Base-by-base conservation (phyloP, 192 early-diverging fungal species). In the Entomortierella beljakovae region DNA sequence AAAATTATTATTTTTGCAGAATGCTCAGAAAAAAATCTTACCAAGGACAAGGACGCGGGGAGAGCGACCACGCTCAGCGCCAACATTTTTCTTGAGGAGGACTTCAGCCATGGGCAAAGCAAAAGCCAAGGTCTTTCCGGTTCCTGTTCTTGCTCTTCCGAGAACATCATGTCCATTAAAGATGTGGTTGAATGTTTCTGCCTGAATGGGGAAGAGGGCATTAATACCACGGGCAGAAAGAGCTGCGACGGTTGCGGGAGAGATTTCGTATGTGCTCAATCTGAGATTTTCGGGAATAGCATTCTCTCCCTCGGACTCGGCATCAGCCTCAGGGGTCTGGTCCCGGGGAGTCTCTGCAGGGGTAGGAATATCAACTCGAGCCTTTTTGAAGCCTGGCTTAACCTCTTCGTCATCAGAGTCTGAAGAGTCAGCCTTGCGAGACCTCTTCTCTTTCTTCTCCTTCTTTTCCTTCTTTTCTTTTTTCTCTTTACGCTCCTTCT, bases 131-230 rank as follows among this genome's bases (percentile, higher is more conserved):
- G 92, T 94, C 82, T 94, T 94, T 59, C 92, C 92, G 2, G 92
- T 94, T 59, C 93, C 93, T 10, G 92, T 96, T 71, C 88, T 82
- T 16, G 90, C 90, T 74, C 90, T 85, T 50, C 88, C 93, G 22
- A 94, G 81, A 25, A 94, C 68, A 67, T 94, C 93, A 52, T 92
- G 85, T 64, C 93, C 93, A 43, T 92, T 91, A 35, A 80, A 88
- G 68, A 95, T 90, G 22, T 82, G 82, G 49, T 90, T 74, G 64
- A 91, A 89, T 10, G 94, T 94, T 60, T 92, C 94, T 32, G 96
- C 95, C 82, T 99, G 97, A 52, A 99, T 99, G 13, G 96, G 95
- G 81, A 99, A 99, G 23, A 99, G 86, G 7, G 90, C 83, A 25
- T 88, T 88, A 60, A 98, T 92, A 37, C 93, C 94, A 42, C 92